Evolutionary conservation across 2,329 filamentous ascomycete species (phyloP).

Genomic region (Colletotrichum truncatum): DNA sequence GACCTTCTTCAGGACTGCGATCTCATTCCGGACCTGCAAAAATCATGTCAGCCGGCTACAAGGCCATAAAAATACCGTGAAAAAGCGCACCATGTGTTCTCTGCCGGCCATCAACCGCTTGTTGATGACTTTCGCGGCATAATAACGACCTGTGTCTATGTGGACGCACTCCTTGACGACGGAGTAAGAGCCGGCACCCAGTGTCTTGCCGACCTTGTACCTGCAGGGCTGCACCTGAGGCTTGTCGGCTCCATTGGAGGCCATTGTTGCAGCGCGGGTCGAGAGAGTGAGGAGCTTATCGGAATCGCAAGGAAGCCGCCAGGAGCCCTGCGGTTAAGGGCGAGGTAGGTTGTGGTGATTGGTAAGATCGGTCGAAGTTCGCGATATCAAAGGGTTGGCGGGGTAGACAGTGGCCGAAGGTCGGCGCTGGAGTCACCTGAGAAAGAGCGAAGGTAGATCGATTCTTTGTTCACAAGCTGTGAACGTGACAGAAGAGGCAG

Average conservation of each 20-base stretch:
- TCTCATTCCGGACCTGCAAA: conserved; percentile 91
- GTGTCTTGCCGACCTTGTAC: conserved; percentile 98
- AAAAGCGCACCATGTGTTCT: conserved; percentile 86
- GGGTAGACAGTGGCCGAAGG: conserved; percentile 21
- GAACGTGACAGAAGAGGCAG: neutral
- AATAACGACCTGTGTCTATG: conserved; percentile 96
- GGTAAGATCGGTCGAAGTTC: conserved; percentile 7
- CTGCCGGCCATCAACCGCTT: conserved; percentile 97
- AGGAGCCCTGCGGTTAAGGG: conserved; percentile 17
- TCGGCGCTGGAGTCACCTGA: conserved; percentile 5
- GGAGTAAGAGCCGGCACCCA: conserved; percentile 96
- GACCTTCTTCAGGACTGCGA: conserved; percentile 96
- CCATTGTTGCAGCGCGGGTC: conserved; percentile 12
- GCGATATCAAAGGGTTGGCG: conserved; percentile 16
- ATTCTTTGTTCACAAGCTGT: neutral
- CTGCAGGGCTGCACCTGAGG: conserved; percentile 91
- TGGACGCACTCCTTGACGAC: conserved; percentile 99
- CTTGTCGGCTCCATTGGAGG: conserved; percentile 31
- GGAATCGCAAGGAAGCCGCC: neutral
- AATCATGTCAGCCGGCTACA: neutral
- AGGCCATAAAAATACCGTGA: neutral
- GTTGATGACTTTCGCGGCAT: conserved; percentile 99
- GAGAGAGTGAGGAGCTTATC: neutral
- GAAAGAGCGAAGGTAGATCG: neutral
- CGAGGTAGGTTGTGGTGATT: neutral